Percentiles rank a stretch among this genome's conserved stretches.
Conservation (phyloP, 257 asterid species). For the Nicotiana noctiflora region DNA sequence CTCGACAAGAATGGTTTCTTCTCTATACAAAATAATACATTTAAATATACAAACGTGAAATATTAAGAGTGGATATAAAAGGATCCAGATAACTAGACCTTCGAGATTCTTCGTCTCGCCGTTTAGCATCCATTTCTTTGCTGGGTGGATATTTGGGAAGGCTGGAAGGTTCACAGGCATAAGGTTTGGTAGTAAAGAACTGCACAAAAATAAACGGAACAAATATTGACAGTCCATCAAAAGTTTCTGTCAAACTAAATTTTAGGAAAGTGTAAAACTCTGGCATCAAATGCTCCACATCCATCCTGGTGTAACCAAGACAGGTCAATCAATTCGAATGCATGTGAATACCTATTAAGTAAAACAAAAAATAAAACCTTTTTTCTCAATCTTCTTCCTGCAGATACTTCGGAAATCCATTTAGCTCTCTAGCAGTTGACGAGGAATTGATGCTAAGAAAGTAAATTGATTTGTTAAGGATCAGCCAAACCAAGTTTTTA, state of each 20-base stretch:
- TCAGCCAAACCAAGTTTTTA: background rate
- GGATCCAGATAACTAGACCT: constrained; percentile 37
- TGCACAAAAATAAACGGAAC: constrained; percentile 25
- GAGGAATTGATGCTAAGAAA: background rate
- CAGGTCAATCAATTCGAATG: background rate
- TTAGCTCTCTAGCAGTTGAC: background rate
- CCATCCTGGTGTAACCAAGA: background rate
- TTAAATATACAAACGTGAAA: background rate
- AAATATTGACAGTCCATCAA: background rate
- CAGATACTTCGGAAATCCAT: background rate
- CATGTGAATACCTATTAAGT: background rate
- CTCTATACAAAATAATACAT: background rate
- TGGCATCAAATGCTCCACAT: background rate
- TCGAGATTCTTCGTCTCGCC: constrained; percentile 84
- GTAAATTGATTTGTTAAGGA: background rate
- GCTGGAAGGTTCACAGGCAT: constrained; percentile 78
- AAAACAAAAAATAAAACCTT: background rate
- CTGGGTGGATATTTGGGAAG: constrained; percentile 94
- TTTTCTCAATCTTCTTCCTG: background rate
- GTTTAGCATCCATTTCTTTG: constrained; percentile 91
- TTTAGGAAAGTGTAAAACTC: background rate
- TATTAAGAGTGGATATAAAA: background rate
- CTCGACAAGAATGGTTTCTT: background rate
- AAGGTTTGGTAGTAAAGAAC: constrained; percentile 69
- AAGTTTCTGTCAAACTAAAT: background rate